Base-by-base conservation (phyloP, 2,329 filamentous ascomycete species). In the Phyllosticta citribraziliensis region DNA sequence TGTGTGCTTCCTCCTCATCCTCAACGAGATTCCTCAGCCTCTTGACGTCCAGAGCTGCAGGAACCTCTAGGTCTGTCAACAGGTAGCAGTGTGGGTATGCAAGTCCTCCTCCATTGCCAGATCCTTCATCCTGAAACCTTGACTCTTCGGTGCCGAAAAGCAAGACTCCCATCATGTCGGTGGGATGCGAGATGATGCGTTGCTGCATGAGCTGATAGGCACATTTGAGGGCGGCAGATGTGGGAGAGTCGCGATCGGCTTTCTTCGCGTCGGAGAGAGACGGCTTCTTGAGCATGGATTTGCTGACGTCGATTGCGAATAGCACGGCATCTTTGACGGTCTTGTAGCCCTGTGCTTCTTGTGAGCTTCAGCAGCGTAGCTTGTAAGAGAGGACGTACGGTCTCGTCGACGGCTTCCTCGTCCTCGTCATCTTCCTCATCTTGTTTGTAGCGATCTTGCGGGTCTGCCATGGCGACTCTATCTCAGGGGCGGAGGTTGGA, bases 131-230 rank as follows among this genome's bases (percentile, higher is more conserved):
- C 54, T 87, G 84, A 65, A 91, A 92, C 67, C 87, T 91, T 50
- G 91, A 89, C 74, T 89, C 84, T 69, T 95, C 81, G 0, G 94
- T 99, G 9, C 92, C 92, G 71, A 95, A 99, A 0, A 99, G 80
- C 47, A 99, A 74, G 25, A 99, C 88, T 1, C 93, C 92, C 83
- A 99, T 97, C 89, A 97, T 95, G 64, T 99, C 94, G 70, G 88
- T 92, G 1, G 94, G 94, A 64, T 92, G 93, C 3, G 93, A 93
- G 68, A 99, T 97, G 74, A 99, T 97, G 67, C 94, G 90, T 76
- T 97, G 93, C 76, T 97, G 91, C 90, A 99, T 97, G 58, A 99
- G 80, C 70, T 91, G 85, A 70, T 96, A 96, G 62, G 93, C 94
- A 68, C 91, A 97, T 80, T 96, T 96, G 56, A 99, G 76, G 3